Base-by-base conservation (phyloP, 2,329 filamentous ascomycete species). In the Aspergillus arachidicola region DNA sequence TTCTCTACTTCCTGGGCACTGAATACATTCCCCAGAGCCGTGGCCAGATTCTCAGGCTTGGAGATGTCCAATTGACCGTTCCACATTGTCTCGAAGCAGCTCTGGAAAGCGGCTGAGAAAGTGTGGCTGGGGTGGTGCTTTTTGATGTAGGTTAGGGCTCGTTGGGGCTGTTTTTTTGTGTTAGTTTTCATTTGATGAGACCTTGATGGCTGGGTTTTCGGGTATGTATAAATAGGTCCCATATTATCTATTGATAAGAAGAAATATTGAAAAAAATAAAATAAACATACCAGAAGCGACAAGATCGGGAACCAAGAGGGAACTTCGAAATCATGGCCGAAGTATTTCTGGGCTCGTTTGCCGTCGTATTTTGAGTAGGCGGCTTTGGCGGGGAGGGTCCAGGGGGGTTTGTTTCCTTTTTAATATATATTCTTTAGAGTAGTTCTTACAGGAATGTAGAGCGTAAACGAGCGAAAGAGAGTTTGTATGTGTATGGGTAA, bases 341-440 rank as follows among this genome's bases (percentile, higher is more conserved):
- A 86, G 69, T 86, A 84, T 59, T 77, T 78, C 63, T 81, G 79
- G n/a, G 84, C 83, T 50, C 85, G 78, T 23, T 74, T 70, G 3
- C 71, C 71, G 69, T 88, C 86, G 62, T 80, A 84, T 30, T 69
- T 69, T 56, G 84, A 80, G 71, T 92, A 89, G 1, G 72, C 75
- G 26, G 85, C 88, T 80, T 94, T 94, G 50, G 86, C 87, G 2
- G 88, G 86, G 34, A 91, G 81, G 0, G 82, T 82, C 89, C 90
- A 93, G 1, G 92, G 91, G 0, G 91, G 91, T 67, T 87, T 87
- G 76, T 95, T 94, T 57, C 90, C 89, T 87, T 67, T n/a, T 45
- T 6, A 3, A 19, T 0, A 41, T 23, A 45, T 34, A 9, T 56
- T 43, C n/a, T 21, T 21, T 43, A 34, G 32, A 34, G 32, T 34